Evolutionary conservation across 495 filamentous ascomycete genomes (phyloP).

Genomic region (Terfezia claveryi): DNA sequence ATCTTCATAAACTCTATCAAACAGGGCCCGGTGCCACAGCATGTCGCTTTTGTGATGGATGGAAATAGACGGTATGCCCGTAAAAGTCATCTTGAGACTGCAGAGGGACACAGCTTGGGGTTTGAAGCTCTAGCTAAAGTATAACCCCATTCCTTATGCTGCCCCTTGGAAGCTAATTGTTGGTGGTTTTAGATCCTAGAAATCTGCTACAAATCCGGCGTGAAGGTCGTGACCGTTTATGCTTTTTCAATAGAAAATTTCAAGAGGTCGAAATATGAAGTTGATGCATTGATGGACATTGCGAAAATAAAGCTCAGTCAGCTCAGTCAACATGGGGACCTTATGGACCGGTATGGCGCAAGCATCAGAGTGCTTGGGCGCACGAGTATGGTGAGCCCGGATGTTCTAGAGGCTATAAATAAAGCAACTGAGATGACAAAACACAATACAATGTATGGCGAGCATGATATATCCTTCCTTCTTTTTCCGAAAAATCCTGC

Average conservation of each 20-base stretch:
- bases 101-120: conserved; percentile 89
- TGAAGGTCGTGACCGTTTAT: conserved; percentile 90
- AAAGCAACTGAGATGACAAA: conserved; percentile 61
- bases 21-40: conserved; percentile 76
- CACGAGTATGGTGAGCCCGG: conserved; percentile 52
- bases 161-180: too few relatives aligned
- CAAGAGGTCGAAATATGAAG: conserved; percentile 92
- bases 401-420: conserved; percentile 74
- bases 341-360: conserved; percentile 83
- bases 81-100: conserved; percentile 77
- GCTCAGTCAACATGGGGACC: conserved; percentile 74
- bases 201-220: conserved; percentile 89
- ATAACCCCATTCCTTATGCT: not conserved
- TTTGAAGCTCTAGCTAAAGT: conserved; percentile 85
- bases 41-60: conserved; percentile 98
- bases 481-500: not conserved
- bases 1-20: conserved; percentile 67
- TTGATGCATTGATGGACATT: conserved; percentile 94
- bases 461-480: too few relatives aligned
- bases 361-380: conserved; percentile 65
- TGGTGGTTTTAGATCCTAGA: conserved; percentile 48
- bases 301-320: conserved; percentile 84
- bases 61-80: conserved; percentile 84
- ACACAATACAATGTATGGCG: conserved; percentile 46
- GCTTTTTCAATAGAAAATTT: conserved; percentile 99